Percentiles rank a stretch among this genome's conserved stretches.
Conservation (phyloP, 2,329 filamentous ascomycete genomes). For the Leptographium wingfieldii region DNA sequence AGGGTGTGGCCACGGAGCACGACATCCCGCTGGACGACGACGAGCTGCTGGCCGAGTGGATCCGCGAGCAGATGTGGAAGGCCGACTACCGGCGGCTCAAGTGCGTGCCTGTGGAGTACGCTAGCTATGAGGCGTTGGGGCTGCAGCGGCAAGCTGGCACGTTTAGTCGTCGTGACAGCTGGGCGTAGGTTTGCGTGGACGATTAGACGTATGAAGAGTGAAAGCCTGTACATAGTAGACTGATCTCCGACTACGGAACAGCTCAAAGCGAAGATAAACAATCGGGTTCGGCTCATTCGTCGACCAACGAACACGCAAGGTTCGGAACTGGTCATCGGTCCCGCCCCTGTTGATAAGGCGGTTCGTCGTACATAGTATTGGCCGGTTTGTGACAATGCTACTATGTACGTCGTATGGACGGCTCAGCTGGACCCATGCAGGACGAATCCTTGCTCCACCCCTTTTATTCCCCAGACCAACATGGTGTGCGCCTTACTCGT, state of each 20-base stretch:
- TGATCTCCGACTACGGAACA: no score
- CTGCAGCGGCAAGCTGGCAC: constrained; percentile 3
- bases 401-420: no score
- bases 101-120: constrained; percentile 37
- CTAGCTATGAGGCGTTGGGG: constrained; percentile 46
- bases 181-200: not conserved
- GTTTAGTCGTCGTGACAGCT: constrained; percentile 7
- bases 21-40: constrained; percentile 49
- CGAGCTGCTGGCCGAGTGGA: constrained; percentile 54
- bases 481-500: not conserved
- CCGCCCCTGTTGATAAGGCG: no score
- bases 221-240: not conserved
- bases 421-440: no score
- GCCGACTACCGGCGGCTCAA: constrained; percentile 53
- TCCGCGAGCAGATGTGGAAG: constrained; percentile 70
- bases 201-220: not conserved
- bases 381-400: no score
- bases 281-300: no score
- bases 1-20: constrained; percentile 52
- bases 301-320: no score
- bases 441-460: no score
- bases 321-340: no score
- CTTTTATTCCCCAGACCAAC: not conserved
- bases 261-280: no score
- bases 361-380: not conserved